Evolutionary conservation across 768 basidiomycete genomes (phyloP).

Genomic region (Hericium coralloides): DNA sequence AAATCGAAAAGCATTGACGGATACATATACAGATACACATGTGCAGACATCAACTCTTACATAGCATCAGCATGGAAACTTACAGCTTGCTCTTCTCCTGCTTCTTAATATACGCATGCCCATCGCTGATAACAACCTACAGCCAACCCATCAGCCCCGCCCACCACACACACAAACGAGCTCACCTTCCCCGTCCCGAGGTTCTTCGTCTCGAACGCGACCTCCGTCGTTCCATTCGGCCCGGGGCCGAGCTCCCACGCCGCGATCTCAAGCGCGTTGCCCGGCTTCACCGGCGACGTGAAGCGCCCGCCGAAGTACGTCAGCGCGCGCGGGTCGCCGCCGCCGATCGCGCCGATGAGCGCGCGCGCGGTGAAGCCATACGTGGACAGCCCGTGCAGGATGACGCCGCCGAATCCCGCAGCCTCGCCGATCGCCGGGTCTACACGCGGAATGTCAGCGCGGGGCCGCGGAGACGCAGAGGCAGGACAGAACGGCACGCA

Average conservation of each 20-base stretch:
- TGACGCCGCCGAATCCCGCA: constrained; percentile 75
- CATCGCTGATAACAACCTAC: constrained; percentile 47
- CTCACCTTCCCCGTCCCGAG: constrained; percentile 30
- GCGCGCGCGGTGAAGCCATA: constrained; percentile 80
- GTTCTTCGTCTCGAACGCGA: constrained; percentile 32
- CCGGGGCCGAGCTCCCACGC: constrained; percentile 67
- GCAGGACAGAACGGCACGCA: constrained; percentile 13
- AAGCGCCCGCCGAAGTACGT: constrained; percentile 68
- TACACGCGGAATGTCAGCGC: constrained; percentile 16
- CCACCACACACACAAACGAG: neutral
- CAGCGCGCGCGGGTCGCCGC: constrained; percentile 50
- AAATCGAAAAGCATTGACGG: too few species aligned
- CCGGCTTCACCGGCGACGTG: constrained; percentile 77
- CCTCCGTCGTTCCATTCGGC: constrained; percentile 26
- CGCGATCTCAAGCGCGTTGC: constrained; percentile 69
- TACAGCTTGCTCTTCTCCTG: constrained; percentile 35
- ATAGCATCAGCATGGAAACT: neutral
- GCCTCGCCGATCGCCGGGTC: constrained; percentile 68
- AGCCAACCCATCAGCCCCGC: neutral
- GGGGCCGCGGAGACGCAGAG: neutral
- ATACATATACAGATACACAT: too few species aligned
- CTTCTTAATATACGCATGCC: constrained; percentile 57
- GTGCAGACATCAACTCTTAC: too few species aligned
- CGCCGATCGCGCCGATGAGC: constrained; percentile 54
- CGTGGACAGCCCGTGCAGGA: constrained; percentile 77